Percentiles rank a stretch among this genome's conserved stretches.
Evolutionary conservation across 257 asterid genomes (phyloP).

Genomic region (Fraxinus quadrangulata): DNA sequence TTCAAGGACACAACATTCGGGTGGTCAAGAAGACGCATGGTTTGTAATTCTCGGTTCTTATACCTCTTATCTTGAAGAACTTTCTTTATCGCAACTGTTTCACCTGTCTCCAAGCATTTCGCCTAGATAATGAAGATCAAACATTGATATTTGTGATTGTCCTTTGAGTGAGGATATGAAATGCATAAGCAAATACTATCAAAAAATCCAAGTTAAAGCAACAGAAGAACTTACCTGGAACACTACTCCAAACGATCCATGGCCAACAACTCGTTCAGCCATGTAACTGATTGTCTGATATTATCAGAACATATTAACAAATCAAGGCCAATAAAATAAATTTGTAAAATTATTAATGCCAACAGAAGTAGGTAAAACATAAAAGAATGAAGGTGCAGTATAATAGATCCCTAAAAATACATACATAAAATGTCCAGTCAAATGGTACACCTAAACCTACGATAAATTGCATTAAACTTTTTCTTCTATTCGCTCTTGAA

Average conservation of each 20-base stretch:
- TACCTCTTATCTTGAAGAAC: slow-evolving; percentile 93
- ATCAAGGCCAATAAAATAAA: background rate
- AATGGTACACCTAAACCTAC: too few relatives aligned
- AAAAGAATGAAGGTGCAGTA: too few relatives aligned
- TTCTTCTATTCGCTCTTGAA: too few relatives aligned
- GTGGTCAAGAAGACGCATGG: slow-evolving; percentile 95
- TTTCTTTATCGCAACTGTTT: too few relatives aligned
- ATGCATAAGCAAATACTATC: slow-evolving; percentile 13
- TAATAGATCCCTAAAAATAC: too few relatives aligned
- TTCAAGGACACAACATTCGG: slow-evolving; percentile 86
- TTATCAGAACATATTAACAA: background rate
- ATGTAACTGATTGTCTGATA: slow-evolving; percentile 81
- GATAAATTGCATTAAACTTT: too few relatives aligned
- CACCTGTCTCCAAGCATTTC: slow-evolving; percentile 89
- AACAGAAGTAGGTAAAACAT: too few relatives aligned
- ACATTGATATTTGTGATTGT: slow-evolving; percentile 17
- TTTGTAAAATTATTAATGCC: too few relatives aligned
- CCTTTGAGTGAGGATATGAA: slow-evolving; percentile 12
- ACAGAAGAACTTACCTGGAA: slow-evolving; percentile 60
- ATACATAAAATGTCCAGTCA: too few relatives aligned
- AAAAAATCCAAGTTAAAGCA: slow-evolving; percentile 18
- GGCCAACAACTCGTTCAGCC: slow-evolving; percentile 91
- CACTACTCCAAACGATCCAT: slow-evolving; percentile 90
- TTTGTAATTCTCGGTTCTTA: slow-evolving; percentile 87
- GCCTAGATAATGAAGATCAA: slow-evolving; percentile 54